Conservation (phyloP, 805 yeast genomes). For the Sugiyamaella marilandica region DNA sequence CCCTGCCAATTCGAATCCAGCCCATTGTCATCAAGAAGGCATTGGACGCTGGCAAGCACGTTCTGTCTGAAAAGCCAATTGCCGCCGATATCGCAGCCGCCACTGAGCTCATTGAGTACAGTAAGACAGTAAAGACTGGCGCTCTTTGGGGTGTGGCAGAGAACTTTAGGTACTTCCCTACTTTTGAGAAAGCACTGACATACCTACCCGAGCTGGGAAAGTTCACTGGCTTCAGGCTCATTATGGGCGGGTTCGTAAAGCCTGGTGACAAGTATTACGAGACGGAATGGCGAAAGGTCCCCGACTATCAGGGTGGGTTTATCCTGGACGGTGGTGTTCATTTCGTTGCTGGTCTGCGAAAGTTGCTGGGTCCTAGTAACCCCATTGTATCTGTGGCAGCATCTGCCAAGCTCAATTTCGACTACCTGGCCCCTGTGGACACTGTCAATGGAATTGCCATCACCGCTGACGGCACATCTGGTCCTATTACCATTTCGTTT, state of each 20-base stretch:
- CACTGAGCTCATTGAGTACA: constrained; percentile 15
- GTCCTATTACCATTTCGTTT: constrained; percentile 21
- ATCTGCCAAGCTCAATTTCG: constrained; percentile 9
- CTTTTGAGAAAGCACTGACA: constrained; percentile 16
- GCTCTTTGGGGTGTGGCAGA: constrained; percentile 23
- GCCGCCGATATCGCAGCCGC: constrained; percentile 21
- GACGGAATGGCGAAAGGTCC: constrained; percentile 24
- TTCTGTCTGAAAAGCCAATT: constrained; percentile 27
- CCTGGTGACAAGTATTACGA: constrained; percentile 18
- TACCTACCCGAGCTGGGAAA: constrained; percentile 13
- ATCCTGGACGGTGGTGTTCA: constrained; percentile 27
- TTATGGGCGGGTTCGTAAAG: constrained; percentile 13
- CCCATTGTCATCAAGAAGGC: constrained; percentile 22
- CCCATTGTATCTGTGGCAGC: constrained; percentile 12
- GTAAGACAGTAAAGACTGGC: constrained; percentile 4
- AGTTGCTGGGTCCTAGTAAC: constrained; percentile 8
- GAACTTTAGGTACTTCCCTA: constrained; percentile 19
- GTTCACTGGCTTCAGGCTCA: constrained; percentile 14
- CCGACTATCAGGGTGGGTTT: constrained; percentile 26
- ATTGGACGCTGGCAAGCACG: constrained; percentile 27
- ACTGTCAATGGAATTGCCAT: constrained; percentile 15
- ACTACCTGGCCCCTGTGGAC: constrained; percentile 19
- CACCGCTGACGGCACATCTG: constrained; percentile 16
- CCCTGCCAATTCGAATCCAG: constrained; percentile 25
- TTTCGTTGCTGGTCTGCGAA: constrained; percentile 19